Conservation (phyloP, 352 stramenopile genomes). For the Blastocystis sp. region DNA sequence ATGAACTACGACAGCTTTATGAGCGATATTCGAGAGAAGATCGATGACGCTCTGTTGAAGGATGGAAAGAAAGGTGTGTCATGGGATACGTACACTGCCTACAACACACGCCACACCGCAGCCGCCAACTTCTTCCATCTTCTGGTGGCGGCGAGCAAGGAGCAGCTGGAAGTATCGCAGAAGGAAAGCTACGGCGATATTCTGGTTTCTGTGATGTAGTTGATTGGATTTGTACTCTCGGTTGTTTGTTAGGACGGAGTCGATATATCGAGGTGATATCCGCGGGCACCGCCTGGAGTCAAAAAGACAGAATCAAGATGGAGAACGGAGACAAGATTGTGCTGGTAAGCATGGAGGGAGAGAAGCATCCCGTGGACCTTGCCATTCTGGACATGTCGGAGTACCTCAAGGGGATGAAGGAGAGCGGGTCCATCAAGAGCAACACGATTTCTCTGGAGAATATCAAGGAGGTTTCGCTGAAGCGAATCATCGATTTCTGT, state of each 20-base stretch:
- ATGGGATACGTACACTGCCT: neutral
- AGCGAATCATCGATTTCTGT: conserved; percentile 61
- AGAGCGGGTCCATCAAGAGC: neutral
- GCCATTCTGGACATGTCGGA: conserved; percentile 6
- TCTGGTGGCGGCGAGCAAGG: neutral
- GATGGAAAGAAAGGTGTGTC: neutral
- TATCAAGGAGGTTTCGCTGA: conserved; percentile 48
- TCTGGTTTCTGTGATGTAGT: neutral
- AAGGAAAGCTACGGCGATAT: neutral
- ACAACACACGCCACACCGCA: neutral
- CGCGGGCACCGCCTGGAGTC: no score
- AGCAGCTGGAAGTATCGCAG: neutral
- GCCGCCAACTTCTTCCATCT: neutral
- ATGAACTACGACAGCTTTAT: neutral
- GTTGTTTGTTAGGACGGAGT: neutral
- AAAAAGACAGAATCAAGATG: neutral
- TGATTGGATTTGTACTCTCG: neutral
- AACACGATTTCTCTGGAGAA: conserved; percentile 58
- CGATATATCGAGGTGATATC: no score
- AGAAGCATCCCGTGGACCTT: neutral
- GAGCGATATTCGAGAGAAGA: neutral
- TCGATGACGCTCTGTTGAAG: neutral
- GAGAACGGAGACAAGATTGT: neutral
- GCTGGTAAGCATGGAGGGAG: neutral
- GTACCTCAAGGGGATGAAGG: conserved; percentile 31